A percentile compares a stretch with the other conserved stretches of the same genome.
These are phyloP conservation scores for Ustilago shanxiensis DNA, from an alignment of 1,284 basidiomycete species.

Conservation along the genomic window DNA sequence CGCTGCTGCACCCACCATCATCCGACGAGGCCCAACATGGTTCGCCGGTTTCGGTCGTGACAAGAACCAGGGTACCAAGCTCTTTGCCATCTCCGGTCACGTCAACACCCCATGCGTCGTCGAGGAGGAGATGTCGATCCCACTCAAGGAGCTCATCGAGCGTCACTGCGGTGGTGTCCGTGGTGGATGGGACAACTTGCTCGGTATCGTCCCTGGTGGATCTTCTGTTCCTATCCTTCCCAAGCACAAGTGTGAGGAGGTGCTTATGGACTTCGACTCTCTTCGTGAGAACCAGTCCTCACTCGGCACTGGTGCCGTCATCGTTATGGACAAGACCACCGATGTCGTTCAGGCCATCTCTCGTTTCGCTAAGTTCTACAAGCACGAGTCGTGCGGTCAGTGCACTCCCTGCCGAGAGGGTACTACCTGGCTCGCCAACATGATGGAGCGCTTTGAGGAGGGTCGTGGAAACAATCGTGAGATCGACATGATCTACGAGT, in stretches of 20 bases:
- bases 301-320: slow-evolving; percentile 96
- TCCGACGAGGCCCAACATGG: slow-evolving; percentile 90
- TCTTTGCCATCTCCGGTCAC: slow-evolving; percentile 94
- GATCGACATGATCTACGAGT: slow-evolving; percentile 83
- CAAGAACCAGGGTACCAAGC: slow-evolving; percentile 93
- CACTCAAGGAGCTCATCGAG: slow-evolving; percentile 91
- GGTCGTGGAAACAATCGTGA: slow-evolving; percentile 91
- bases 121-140: slow-evolving; percentile 99
- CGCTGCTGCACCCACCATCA: slow-evolving; percentile 95
- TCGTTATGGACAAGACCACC: slow-evolving; percentile 98
- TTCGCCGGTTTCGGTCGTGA: slow-evolving; percentile 92
- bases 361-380: slow-evolving; percentile 80
- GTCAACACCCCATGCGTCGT: slow-evolving; percentile 98
- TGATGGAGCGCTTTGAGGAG: slow-evolving; percentile 77
- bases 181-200: slow-evolving; percentile 95
- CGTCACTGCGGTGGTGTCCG: slow-evolving; percentile 95
- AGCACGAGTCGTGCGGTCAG: slow-evolving; percentile 98
- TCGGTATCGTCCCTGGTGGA: slow-evolving; percentile 94
- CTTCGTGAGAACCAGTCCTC: slow-evolving; percentile 94
- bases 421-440: slow-evolving; percentile 69
- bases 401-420: slow-evolving; percentile 97
- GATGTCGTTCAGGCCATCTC: slow-evolving; percentile 88
- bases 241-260: slow-evolving; percentile 72
- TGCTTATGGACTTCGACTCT: slow-evolving; percentile 94
- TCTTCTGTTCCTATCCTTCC: slow-evolving; percentile 95